A percentile compares a stretch with the other conserved stretches of the same genome.
Evolutionary conservation across 116 monocot species (phyloP).

Genomic region (Cymodocea nodosa): DNA sequence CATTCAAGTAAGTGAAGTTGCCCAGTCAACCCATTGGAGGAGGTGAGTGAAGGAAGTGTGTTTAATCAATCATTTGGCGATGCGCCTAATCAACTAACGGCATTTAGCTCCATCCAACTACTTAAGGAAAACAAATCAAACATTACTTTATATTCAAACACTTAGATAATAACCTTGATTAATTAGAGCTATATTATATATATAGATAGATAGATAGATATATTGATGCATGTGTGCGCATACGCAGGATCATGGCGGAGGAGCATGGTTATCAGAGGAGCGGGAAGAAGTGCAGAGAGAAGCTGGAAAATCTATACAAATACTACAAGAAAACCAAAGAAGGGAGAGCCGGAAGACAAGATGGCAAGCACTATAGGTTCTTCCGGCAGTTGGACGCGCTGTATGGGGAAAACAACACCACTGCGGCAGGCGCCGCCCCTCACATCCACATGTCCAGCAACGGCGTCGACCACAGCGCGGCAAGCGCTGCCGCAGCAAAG

Average conservation of each 20-base stretch:
- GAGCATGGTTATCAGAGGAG: slow-evolving; percentile 69
- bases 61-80: no score
- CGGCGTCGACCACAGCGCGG: neutral
- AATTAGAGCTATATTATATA: no score
- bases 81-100: no score
- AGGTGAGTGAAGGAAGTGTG: no score
- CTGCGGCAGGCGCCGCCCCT: no score
- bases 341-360: slow-evolving; percentile 30
- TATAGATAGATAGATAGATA: no score
- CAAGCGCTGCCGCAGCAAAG: neutral
- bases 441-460: neutral
- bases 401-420: slow-evolving; percentile 25
- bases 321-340: slow-evolving; percentile 94
- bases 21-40: no score
- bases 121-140: no score
- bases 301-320: slow-evolving; percentile 86
- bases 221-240: neutral
- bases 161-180: no score
- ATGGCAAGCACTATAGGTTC: slow-evolving; percentile 75
- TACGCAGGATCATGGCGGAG: slow-evolving; percentile 62
- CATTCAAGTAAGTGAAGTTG: no score
- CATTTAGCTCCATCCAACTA: no score
- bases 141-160: no score
- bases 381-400: slow-evolving; percentile 70
- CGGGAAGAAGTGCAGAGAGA: slow-evolving; percentile 88